phyloP scores from a whole-genome alignment of 1,284 basidiomycete genomes.

The Leccinum subrobustum region DNA sequence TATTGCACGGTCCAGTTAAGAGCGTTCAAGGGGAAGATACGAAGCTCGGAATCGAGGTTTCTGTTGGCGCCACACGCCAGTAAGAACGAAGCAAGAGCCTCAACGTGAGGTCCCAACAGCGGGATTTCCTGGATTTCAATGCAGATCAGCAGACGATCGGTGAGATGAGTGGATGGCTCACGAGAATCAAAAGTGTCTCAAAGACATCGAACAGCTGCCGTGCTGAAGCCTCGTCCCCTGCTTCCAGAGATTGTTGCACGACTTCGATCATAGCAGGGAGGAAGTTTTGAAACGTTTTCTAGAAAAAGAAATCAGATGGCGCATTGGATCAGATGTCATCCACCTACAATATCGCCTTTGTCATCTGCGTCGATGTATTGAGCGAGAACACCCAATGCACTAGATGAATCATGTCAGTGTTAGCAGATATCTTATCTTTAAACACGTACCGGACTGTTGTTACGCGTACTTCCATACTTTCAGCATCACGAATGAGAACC shows the following conservation, averaged over 20 bases:
- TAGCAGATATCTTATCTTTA: not conserved
- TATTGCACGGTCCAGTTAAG: slow-evolving; percentile 97
- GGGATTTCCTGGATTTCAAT: slow-evolving; percentile 73
- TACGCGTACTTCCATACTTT: slow-evolving; percentile 89
- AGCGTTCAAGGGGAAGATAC: slow-evolving; percentile 91
- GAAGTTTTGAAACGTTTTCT: slow-evolving; percentile 89
- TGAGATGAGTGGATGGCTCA: slow-evolving; percentile 35
- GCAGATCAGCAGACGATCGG: not conserved
- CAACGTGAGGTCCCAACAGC: slow-evolving; percentile 85
- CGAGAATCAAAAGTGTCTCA: slow-evolving; percentile 92
- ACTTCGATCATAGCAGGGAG: slow-evolving; percentile 91
- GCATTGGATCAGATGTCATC: not conserved
- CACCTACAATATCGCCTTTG: slow-evolving; percentile 80
- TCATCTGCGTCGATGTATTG: slow-evolving; percentile 92
- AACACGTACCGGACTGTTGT: slow-evolving; percentile 77
- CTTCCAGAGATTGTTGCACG: slow-evolving; percentile 84
- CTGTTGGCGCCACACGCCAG: slow-evolving; percentile 83
- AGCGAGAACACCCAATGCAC: slow-evolving; percentile 89
- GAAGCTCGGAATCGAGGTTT: slow-evolving; percentile 77
- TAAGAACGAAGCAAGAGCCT: slow-evolving; percentile 89
- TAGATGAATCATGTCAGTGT: slow-evolving; percentile 28
- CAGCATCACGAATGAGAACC: slow-evolving; percentile 80
- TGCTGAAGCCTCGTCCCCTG: slow-evolving; percentile 79
- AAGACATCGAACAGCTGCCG: slow-evolving; percentile 94
- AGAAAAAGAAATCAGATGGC: slow-evolving; percentile 4